Evolutionary conservation across 768 basidiomycete genomes (phyloP), one percentile per base, ranked within the genome.

Genomic region (Lyophyllum shimeji): DNA sequence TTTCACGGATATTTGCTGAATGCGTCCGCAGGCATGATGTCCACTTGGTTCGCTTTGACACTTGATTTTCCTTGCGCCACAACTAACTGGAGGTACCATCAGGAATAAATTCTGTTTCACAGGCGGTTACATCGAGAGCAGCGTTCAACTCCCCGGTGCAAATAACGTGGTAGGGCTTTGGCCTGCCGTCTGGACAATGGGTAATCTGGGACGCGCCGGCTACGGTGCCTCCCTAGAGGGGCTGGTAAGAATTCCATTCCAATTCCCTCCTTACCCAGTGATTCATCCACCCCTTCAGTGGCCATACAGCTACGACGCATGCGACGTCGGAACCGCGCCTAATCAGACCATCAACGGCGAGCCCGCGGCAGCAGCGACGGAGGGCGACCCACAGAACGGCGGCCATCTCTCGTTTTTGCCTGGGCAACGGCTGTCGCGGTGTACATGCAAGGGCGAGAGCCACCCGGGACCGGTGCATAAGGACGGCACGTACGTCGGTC

Each of bases 21-120:
- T 23, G 21, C 7, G 18, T 44, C 37, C 17, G 24, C 18, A 84
- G 84, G 77, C 3, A 65, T 79, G 62, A 46, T 79, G 39, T 67
- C 74, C n/a, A 71, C 76, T 20, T 79, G 78, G 77, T 76, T 40
- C 33, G 67, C 42, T 50, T 34, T 31, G 18, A 40, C 39, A 46
- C 43, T 44, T 43, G 39, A 27, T 5, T 43, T 18, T 8, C 42
- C 7, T n/a, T 23, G 25, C 25, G 8, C 21, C 60, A 47, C 55
- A 33, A 46, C 61, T 44, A 77, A 80, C 64, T 73, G 74, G 31
- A 64, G 75, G 46, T 51, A 33, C 34, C 15, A 43, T 11, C 56
- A 83, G 83, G 89, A 94, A 94, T 71, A 93, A 94, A 71, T 88
- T 96, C 58, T 95, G 90, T 69, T 94, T 93, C 71, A 90, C 89